Percentiles rank a stretch among this genome's conserved stretches.
These are phyloP conservation scores for Nannochloropsis granulata DNA, from an alignment of 108 stramenopile species.

Conservation along the genomic window DNA sequence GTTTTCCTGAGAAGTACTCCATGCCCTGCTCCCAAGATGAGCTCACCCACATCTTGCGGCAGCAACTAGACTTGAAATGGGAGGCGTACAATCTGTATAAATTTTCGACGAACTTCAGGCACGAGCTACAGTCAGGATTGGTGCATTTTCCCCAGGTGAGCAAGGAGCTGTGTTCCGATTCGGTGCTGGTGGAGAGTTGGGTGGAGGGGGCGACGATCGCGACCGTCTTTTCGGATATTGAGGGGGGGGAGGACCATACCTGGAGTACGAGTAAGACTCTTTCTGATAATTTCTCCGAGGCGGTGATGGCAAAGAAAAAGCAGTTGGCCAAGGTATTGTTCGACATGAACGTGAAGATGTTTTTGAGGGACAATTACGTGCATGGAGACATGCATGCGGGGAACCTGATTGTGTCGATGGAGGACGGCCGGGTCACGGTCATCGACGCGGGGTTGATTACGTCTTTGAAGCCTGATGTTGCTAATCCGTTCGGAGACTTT, in stretches of 20 bases:
- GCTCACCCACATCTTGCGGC: neutral
- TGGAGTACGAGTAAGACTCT: neutral
- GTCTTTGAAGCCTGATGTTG: neutral
- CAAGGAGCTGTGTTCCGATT: neutral
- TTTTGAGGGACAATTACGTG: neutral
- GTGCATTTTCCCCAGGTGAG: neutral
- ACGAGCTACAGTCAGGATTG: neutral
- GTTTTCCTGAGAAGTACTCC: neutral
- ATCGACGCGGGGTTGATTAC: neutral
- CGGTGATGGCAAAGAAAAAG: neutral
- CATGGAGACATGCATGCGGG: neutral
- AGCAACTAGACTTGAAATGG: neutral
- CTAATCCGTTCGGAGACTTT: neutral
- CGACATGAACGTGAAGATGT: neutral
- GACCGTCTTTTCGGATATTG: neutral
- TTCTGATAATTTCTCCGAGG: neutral
- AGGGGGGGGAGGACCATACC: neutral
- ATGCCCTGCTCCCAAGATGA: neutral
- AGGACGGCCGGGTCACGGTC: neutral
- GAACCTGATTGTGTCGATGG: neutral
- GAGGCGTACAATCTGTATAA: neutral
- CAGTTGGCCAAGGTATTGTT: neutral
- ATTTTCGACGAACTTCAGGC: neutral
- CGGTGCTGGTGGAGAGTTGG: neutral
- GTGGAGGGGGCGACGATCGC: neutral